These are phyloP conservation scores for Rhazya stricta DNA, from an alignment of 257 asterid species.

Conservation along the genomic window DNA sequence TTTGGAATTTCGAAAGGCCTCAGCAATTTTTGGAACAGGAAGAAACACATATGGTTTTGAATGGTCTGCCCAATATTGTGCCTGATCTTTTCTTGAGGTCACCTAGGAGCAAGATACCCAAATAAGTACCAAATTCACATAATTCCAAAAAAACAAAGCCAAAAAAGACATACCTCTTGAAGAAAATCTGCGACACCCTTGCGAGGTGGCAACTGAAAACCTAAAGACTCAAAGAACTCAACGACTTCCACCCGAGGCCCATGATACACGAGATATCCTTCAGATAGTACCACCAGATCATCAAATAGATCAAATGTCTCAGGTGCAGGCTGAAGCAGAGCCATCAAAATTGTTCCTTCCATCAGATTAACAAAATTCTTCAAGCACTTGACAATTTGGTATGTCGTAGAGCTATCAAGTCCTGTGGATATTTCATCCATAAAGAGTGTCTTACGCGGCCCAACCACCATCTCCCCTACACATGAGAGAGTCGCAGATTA, in stretches of 20 bases:
- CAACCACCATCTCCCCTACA: conserved; percentile 89
- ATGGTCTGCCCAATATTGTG: conserved; percentile 78
- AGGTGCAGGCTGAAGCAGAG: conserved; percentile 94
- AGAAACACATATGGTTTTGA: conserved; percentile 63
- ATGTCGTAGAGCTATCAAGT: conserved; percentile 92
- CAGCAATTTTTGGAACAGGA: conserved; percentile 67
- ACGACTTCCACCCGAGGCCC: conserved; percentile 72
- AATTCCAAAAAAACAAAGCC: conserved; percentile 5
- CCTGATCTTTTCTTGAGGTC: conserved; percentile 81
- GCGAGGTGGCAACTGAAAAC: conserved; percentile 82
- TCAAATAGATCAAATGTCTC: conserved; percentile 88
- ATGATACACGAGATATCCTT: conserved; percentile 70
- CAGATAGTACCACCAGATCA: conserved; percentile 72
- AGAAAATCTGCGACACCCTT: conserved; percentile 86
- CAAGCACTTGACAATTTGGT: conserved; percentile 76
- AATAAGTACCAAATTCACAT: conserved; percentile 8
- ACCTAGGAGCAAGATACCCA: conserved; percentile 34
- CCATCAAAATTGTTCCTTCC: conserved; percentile 84
- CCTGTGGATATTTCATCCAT: conserved; percentile 98
- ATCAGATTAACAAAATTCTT: conserved; percentile 77
- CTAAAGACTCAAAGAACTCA: conserved; percentile 72
- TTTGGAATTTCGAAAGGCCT: conserved; percentile 55
- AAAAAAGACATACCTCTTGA: conserved; percentile 56
- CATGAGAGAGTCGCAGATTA: neutral
- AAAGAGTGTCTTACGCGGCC: conserved; percentile 82